Conservation (phyloP, 2,329 filamentous ascomycete species). For the Hymenoscyphus fraxineus region DNA sequence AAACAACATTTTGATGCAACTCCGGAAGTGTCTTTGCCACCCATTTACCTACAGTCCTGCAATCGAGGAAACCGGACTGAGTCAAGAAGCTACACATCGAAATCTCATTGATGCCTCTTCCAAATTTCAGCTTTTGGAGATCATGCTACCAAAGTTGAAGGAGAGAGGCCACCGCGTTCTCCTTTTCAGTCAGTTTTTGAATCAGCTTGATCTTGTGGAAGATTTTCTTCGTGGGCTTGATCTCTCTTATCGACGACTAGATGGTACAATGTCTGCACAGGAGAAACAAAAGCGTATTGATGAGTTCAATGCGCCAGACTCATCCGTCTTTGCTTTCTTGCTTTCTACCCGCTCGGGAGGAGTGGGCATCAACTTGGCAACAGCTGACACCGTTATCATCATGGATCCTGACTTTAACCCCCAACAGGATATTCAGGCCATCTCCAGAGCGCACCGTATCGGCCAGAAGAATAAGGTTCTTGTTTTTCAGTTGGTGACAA, state of each 20-base stretch:
- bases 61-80: slow-evolving; percentile 76
- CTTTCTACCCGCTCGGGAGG: slow-evolving; percentile 92
- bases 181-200: slow-evolving; percentile 93
- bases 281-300: slow-evolving; percentile 96
- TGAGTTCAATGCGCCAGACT: slow-evolving; percentile 82
- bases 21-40: slow-evolving; percentile 91
- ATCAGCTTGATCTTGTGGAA: slow-evolving; percentile 83
- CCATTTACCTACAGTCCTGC: slow-evolving; percentile 90
- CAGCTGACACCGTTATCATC: slow-evolving; percentile 96
- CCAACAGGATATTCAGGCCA: slow-evolving; percentile 93
- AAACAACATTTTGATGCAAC: slow-evolving; percentile 93
- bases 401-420: slow-evolving; percentile 55
- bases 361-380: slow-evolving; percentile 95
- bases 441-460: slow-evolving; percentile 92
- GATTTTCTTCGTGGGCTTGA: slow-evolving; percentile 81
- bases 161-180: slow-evolving; percentile 85
- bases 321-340: slow-evolving; percentile 81
- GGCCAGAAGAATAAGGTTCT: slow-evolving; percentile 95
- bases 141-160: slow-evolving; percentile 82
- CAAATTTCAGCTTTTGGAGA: slow-evolving; percentile 78
- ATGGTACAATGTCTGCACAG: slow-evolving; percentile 75
- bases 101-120: slow-evolving; percentile 89
- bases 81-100: slow-evolving; percentile 60
- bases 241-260: slow-evolving; percentile 72
- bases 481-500: slow-evolving; percentile 91